phyloP scores from a whole-genome alignment of 2,329 filamentous ascomycete genomes.

The Alternaria arborescens region DNA sequence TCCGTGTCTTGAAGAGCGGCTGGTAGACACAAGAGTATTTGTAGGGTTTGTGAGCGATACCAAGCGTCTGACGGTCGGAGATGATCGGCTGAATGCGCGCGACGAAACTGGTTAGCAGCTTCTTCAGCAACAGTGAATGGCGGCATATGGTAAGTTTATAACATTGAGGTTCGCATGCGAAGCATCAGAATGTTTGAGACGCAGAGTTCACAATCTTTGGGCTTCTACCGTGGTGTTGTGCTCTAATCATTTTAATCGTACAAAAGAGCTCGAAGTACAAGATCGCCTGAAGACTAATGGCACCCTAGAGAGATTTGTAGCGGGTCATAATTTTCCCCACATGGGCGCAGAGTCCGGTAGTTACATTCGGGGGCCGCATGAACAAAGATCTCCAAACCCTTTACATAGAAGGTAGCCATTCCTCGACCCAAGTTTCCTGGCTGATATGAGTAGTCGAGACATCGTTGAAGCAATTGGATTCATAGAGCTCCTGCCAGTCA shows the following conservation, averaged over 20 bases:
- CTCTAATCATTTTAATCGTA: not conserved
- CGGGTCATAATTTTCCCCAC: no score
- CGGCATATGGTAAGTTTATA: not conserved
- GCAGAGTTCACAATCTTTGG: not conserved
- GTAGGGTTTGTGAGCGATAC: not conserved
- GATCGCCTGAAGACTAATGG: not conserved
- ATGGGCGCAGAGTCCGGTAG: not conserved
- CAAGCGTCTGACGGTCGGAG: no score
- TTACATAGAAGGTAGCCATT: not conserved
- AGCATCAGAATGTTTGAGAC: not conserved
- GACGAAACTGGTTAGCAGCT: not conserved
- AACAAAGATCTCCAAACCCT: not conserved
- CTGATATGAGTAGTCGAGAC: not conserved
- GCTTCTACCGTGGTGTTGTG: not conserved
- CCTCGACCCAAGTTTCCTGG: not conserved
- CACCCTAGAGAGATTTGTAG: not conserved
- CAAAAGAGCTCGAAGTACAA: not conserved
- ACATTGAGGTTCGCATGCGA: not conserved
- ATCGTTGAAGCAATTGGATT: not conserved
- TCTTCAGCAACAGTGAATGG: not conserved
- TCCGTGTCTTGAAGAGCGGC: not conserved
- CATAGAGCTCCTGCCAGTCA: not conserved
- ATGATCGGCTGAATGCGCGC: not conserved
- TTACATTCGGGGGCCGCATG: not conserved
- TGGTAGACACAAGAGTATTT: not conserved